Base-by-base conservation (phyloP, 768 basidiomycete species). In the Hirschioporus abietinus region DNA sequence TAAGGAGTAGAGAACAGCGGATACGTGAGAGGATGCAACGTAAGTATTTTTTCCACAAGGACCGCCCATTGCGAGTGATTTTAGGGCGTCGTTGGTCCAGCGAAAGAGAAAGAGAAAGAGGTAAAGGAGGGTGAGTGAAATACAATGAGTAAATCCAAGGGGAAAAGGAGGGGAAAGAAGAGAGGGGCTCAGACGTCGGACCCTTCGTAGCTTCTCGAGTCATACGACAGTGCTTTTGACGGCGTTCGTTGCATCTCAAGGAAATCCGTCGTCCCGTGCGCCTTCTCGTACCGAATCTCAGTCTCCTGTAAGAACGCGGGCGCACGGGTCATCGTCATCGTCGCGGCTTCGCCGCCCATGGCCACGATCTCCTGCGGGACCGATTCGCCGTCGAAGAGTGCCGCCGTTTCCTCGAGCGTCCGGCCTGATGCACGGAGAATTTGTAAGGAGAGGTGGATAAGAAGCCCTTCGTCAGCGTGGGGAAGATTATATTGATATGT, bases 351-450 rank as follows among this genome's bases (percentile, higher is more conserved):
- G 23, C 82, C 82, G 58, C 80, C 84, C 74, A 80, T 79, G 35
- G 78, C 76, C 20, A 77, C 72, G 60, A 88, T 77, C 63, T 82
- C 80, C 12, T 77, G 74, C 27, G 77, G 77, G 35, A 77, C 70
- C 9, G 70, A 67, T 62, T 86, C 83, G 18, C 89, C 87, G 66
- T 91, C 90, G 65, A 91, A 92, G 9, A 91, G 75, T 6, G 83
- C 84, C 0, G 89, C 85, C 0, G 90, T 91, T 73, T 92, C 90
- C 74, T 92, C 90, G 35, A 90, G 78, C 1, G 89, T 90, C 57
- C 84, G 81, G 18, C 86, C 85, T 81, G 64, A 63, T 67, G 25
- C 66, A 64, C 68, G 42, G 3, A 42, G 67, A 58, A 34, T 63
- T 30, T 30, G 30, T 30, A 3, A 3, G 2, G 30, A 8, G 8